Evolutionary conservation across 2,329 filamentous ascomycete genomes (phyloP), one percentile per base, ranked within the genome.

Genomic region (Cryphonectria carpinicola): DNA sequence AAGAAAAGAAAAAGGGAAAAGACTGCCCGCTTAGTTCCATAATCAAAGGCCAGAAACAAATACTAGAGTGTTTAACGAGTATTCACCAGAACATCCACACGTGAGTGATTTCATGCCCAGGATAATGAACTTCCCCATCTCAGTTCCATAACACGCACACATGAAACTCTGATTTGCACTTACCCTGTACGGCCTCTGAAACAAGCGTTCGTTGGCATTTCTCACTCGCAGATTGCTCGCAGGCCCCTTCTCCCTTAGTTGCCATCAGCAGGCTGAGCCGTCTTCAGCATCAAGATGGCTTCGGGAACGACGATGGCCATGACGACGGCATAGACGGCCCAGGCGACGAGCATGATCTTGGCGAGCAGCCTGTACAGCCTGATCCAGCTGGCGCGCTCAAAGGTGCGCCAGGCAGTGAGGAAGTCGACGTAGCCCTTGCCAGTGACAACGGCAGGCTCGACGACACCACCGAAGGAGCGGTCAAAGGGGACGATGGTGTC

Each of bases 401-500:
- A 95, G 49, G 89, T 93, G 76, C 85, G 87, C 93, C 94, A 95
- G 1, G 94, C 94, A 76, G 95, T 92, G 65, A 88, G 79, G 77
- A 95, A 87, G 56, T 91, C 88, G 73, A 93, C 86, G 74, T 88
- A 90, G 74, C 93, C 92, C 73, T 86, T 88, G 68, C 92, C 93
- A 71, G 89, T 90, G n/a, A 94, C 84, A 65, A 94, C 86, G 71
- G 88, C 87, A n/a, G 93, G 90, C 74, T 91, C 88, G 39, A 95
- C 88, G 78, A 90, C 92, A 75, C 93, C 93, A 73, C 87, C 89
- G 77, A 97, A 97, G 41, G 91, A 91, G 74, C 94, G 92, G 84
- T 98, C 95, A 77, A 98, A 97, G 43, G 93, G 91, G 49, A 98
- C 90, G 74, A 98, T 92, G 37, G 93, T 90, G 82, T 97, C 92